Base-by-base conservation (phyloP, 306 rosid genomes). In the Styphnolobium japonicum region DNA sequence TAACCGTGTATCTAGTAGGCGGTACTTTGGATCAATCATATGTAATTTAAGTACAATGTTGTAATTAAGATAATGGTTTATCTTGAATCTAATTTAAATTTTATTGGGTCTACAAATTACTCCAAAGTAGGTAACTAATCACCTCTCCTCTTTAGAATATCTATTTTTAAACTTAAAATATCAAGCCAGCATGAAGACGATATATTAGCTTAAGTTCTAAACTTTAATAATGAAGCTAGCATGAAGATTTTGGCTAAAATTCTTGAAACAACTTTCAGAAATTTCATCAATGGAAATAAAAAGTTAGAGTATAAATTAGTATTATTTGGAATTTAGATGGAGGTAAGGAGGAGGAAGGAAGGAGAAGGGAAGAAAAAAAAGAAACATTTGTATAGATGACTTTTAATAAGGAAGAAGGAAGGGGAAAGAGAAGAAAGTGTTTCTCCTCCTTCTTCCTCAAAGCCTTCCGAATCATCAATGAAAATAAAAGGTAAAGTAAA, bases 201-300 rank as follows among this genome's bases (percentile, higher is more conserved):
- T n/a, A n/a, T n/a, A n/a, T n/a, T n/a, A n/a, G n/a, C n/a, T n/a
- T n/a, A n/a, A n/a, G n/a, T n/a, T n/a, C n/a, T n/a, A n/a, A n/a
- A n/a, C n/a, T n/a, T n/a, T n/a, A n/a, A n/a, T n/a, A n/a, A n/a
- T n/a, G n/a, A n/a, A n/a, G n/a, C n/a, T n/a, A n/a, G n/a, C n/a
- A n/a, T n/a, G n/a, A n/a, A n/a, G 27, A 57, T 56, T 36, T 36
- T 16, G 27, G 70, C 5, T 36, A 10, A 62, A 43, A 52, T 80
- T 12, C 65, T 71, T 22, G 33, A 22, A 22, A 56, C 33, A 56
- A 23, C 16, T 56, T 56, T 23, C 7, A 56, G 34, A 42, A 68
- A 25, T 31, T 58, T 70, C 4, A 9, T 51, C 29, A 33, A 72
- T 77, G 71, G 80, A 46, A 56, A 56, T 55, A n/a, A n/a, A n/a